phyloP scores from a whole-genome alignment of 805 yeast genomes.

The Metschnikowia shivogae region DNA sequence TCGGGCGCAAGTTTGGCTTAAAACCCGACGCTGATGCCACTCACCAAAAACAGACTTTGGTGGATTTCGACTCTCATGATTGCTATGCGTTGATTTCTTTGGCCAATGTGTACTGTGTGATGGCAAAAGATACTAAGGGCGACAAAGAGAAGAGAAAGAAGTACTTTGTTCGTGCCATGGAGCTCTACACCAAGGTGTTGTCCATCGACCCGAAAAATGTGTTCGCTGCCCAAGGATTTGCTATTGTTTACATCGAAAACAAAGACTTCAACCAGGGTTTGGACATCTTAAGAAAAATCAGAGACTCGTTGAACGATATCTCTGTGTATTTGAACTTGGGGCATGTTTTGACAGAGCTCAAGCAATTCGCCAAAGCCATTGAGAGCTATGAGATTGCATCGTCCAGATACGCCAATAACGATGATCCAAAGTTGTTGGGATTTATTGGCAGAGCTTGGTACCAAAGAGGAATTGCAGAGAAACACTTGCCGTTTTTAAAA shows the following conservation, averaged over 20 bases:
- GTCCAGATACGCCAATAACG: slow-evolving; percentile 55
- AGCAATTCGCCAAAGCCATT: slow-evolving; percentile 79
- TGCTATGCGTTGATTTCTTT: slow-evolving; percentile 82
- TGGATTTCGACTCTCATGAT: slow-evolving; percentile 81
- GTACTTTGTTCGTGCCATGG: slow-evolving; percentile 86
- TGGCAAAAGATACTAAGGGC: slow-evolving; percentile 71
- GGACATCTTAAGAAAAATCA: slow-evolving; percentile 79
- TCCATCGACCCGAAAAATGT: slow-evolving; percentile 80
- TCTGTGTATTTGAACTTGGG: slow-evolving; percentile 83
- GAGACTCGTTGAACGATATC: slow-evolving; percentile 84
- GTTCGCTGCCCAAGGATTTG: slow-evolving; percentile 97
- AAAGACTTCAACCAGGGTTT: slow-evolving; percentile 71
- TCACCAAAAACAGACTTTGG: slow-evolving; percentile 82
- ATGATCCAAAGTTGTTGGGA: slow-evolving; percentile 63
- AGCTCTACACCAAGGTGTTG: slow-evolving; percentile 82
- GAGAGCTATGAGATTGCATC: slow-evolving; percentile 84
- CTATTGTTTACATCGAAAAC: slow-evolving; percentile 85
- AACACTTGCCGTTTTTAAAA: slow-evolving; percentile 53
- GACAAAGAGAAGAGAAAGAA: slow-evolving; percentile 54
- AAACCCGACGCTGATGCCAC: slow-evolving; percentile 60
- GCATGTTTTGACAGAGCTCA: slow-evolving; percentile 77
- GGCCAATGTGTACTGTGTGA: slow-evolving; percentile 78
- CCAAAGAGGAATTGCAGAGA: slow-evolving; percentile 67
- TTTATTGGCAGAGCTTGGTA: slow-evolving; percentile 88
- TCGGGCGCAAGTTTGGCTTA: slow-evolving; percentile 48